phyloP scores from a whole-genome alignment of 345 rosid species.

The Pistacia integerrima region DNA sequence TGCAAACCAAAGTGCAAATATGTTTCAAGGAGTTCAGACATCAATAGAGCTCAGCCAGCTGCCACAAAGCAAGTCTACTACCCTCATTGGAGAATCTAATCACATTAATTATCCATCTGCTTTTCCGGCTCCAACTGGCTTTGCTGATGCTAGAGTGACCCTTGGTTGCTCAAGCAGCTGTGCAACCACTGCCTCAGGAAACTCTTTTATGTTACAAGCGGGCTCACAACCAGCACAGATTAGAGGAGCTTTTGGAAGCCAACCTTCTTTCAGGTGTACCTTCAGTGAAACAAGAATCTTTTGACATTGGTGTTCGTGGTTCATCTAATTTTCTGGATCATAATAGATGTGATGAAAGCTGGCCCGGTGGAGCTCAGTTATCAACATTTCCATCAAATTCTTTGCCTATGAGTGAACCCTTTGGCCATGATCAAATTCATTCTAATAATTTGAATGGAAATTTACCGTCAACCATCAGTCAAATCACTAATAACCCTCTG shows the following conservation, averaged over 20 bases:
- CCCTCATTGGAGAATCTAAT: conserved; percentile 48
- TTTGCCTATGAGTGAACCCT: conserved; percentile 39
- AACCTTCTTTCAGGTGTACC: conserved; percentile 45
- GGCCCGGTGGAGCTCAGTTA: conserved; percentile 52
- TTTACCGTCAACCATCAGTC: conserved; percentile 29
- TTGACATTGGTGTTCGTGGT: conserved; percentile 34
- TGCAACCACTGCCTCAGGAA: conserved; percentile 39
- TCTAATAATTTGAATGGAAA: conserved; percentile 32
- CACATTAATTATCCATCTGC: conserved; percentile 32
- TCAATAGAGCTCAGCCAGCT: conserved; percentile 49
- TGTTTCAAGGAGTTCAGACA: conserved; percentile 47
- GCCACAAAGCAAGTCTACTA: conserved; percentile 41
- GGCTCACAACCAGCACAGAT: conserved; percentile 36
- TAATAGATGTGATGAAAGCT: conserved; percentile 41
- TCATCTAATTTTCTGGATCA: conserved; percentile 52
- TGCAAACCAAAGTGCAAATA: conserved; percentile 38
- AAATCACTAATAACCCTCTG: conserved; percentile 34
- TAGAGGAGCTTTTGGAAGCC: conserved; percentile 41
- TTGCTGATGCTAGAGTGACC: conserved; percentile 36
- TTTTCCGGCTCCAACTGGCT: conserved; percentile 33
- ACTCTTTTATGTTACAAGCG: conserved; percentile 41
- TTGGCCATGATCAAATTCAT: conserved; percentile 38
- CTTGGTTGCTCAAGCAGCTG: conserved; percentile 47
- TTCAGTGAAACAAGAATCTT: conserved; percentile 39
- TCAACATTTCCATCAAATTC: conserved; percentile 53